A percentile compares a stretch with the other conserved stretches of the same genome.
These are phyloP conservation scores for Suillus cothurnatus DNA, from an alignment of 768 basidiomycete genomes.

Conservation along the genomic window DNA sequence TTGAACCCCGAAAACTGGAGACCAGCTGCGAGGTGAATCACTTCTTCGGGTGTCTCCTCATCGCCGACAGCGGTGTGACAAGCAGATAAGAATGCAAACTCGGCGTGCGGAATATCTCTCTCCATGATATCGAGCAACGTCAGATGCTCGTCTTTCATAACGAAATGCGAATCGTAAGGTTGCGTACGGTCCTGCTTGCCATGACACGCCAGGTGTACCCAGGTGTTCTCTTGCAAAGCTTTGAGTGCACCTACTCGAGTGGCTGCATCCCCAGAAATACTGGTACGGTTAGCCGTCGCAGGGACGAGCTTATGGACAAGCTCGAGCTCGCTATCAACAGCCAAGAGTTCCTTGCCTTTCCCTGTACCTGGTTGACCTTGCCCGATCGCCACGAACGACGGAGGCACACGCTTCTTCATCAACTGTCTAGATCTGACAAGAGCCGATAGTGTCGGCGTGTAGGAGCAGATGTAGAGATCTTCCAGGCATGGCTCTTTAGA, in stretches of 20 bases:
- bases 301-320: slow-evolving; percentile 23
- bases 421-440: slow-evolving; percentile 12
- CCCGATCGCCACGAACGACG: slow-evolving; percentile 6
- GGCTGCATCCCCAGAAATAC: background rate
- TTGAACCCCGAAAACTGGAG: slow-evolving; percentile 15
- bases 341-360: background rate
- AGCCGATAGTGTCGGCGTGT: slow-evolving; percentile 12
- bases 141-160: background rate
- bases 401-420: background rate
- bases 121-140: slow-evolving; percentile 10
- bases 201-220: slow-evolving; percentile 27
- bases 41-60: slow-evolving; percentile 17
- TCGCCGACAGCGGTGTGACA: slow-evolving; percentile 21
- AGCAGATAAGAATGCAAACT: slow-evolving; percentile 20
- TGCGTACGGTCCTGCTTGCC: slow-evolving; percentile 9
- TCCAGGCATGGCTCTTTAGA: background rate
- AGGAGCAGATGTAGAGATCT: slow-evolving; percentile 15
- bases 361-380: slow-evolving; percentile 3
- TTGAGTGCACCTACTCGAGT: background rate
- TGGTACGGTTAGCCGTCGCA: background rate
- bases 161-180: slow-evolving; percentile 16
- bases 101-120: background rate
- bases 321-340: slow-evolving; percentile 11
- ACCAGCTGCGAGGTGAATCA: slow-evolving; percentile 25
- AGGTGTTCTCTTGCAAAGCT: slow-evolving; percentile 4